Conservation (phyloP, 768 basidiomycete genomes). For the Antrodiella citrinella region DNA sequence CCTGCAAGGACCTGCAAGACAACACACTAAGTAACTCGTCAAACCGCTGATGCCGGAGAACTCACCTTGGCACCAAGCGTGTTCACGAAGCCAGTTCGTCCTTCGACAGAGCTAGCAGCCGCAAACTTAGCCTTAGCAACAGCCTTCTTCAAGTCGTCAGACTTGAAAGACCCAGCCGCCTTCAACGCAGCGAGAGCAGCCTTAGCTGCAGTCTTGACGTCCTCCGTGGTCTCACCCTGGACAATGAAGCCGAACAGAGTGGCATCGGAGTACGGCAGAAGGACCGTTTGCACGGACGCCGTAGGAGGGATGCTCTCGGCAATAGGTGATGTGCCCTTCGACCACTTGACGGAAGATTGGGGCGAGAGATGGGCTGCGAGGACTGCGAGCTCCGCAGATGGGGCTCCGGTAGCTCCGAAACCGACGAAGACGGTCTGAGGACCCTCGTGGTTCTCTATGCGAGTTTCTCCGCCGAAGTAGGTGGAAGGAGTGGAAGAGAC, state of each 20-base stretch:
- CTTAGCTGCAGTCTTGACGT: slow-evolving; percentile 61
- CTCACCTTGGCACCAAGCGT: slow-evolving; percentile 59
- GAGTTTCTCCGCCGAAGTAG: slow-evolving; percentile 85
- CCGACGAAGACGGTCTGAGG: slow-evolving; percentile 81
- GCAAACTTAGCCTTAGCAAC: slow-evolving; percentile 84
- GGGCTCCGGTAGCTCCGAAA: slow-evolving; percentile 63
- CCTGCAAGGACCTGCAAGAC: slow-evolving; percentile 53
- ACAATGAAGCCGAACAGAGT: slow-evolving; percentile 78
- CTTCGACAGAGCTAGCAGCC: slow-evolving; percentile 63
- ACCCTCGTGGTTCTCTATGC: slow-evolving; percentile 52
- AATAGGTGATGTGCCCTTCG: slow-evolving; percentile 62
- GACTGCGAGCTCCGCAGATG: slow-evolving; percentile 66
- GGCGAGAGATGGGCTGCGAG: slow-evolving; percentile 79
- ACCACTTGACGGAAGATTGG: slow-evolving; percentile 81
- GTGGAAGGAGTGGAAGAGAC: slow-evolving; percentile 28
- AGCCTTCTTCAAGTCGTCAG: slow-evolving; percentile 74
- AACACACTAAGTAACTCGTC: slow-evolving; percentile 2
- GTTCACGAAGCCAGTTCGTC: slow-evolving; percentile 55
- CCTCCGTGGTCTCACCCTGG: slow-evolving; percentile 54
- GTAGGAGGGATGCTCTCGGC: slow-evolving; percentile 49
- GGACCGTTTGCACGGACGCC: slow-evolving; percentile 62
- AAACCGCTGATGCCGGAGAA: slow-evolving; percentile 5
- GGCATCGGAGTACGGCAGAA: slow-evolving; percentile 89
- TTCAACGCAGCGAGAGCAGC: slow-evolving; percentile 62
- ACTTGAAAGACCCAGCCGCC: slow-evolving; percentile 31